Evolutionary conservation across 2,329 filamentous ascomycete species (phyloP).

Genomic region (Esteya vermicola): DNA sequence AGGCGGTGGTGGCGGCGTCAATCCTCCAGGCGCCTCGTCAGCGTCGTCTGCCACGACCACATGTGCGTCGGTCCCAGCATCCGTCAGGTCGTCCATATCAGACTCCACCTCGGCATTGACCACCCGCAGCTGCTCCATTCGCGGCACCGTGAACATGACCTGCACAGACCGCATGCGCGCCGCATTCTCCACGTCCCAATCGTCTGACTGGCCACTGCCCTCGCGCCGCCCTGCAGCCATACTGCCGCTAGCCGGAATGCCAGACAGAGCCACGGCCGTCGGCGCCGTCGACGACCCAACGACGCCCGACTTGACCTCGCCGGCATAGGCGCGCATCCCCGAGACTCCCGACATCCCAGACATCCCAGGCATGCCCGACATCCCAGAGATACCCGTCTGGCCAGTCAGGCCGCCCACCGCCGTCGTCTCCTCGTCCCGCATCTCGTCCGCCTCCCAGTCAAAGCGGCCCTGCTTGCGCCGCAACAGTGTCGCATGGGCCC

Average conservation of each 20-base stretch:
- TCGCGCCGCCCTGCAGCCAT: slow-evolving; percentile 8
- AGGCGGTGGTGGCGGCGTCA: slow-evolving; percentile 5
- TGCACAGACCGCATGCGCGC: slow-evolving; percentile 60
- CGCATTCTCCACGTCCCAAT: slow-evolving; percentile 66
- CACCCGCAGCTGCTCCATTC: slow-evolving; percentile 67
- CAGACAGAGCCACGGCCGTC: slow-evolving; percentile 10
- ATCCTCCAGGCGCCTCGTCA: background rate
- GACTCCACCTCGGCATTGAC: slow-evolving; percentile 58
- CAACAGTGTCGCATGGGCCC: slow-evolving; percentile 29
- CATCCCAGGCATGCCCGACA: background rate
- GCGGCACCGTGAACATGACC: slow-evolving; percentile 88
- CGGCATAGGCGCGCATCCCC: too few relatives aligned
- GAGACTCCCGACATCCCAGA: background rate
- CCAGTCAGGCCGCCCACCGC: slow-evolving; percentile 7
- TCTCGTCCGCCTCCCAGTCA: slow-evolving; percentile 41
- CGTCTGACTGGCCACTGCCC: slow-evolving; percentile 22
- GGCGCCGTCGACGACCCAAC: background rate
- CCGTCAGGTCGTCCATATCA: slow-evolving; percentile 11
- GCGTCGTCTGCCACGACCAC: too few relatives aligned
- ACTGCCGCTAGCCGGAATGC: slow-evolving; percentile 27
- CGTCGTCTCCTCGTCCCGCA: slow-evolving; percentile 27
- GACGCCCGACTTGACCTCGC: background rate
- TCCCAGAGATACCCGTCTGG: background rate
- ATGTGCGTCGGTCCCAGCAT: too few relatives aligned
- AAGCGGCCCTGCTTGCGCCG: slow-evolving; percentile 39